Evolutionary conservation across 371 early-diverging fungal species (phyloP), one percentile per base, ranked within the genome.

Genomic region (Mucor irregularis): DNA sequence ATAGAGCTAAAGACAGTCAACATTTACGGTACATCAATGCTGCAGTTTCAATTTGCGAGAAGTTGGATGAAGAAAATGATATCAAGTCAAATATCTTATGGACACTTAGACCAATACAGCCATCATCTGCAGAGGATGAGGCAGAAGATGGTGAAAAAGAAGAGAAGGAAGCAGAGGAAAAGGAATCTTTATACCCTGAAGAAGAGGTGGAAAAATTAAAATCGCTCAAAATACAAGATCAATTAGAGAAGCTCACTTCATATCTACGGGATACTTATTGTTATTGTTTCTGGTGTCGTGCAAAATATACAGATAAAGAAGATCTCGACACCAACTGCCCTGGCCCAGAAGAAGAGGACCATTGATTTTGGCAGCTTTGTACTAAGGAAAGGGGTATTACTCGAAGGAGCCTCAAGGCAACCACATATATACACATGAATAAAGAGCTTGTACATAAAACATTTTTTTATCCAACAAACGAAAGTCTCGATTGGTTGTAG

Each of bases 201-300:
- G 66, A 72, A 61, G 54, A 67, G 45, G 40, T 72, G 3, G 57
- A 67, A 44, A 49, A 49, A 14, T 35, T 75, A n/a, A 61, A 60
- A 42, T 31, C 56, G 11, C 52, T 72, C 22, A 37, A 58, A 37
- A 58, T 68, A 58, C 58, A 62, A 1, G 68, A 72, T 33, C 74
- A 84, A 45, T 58, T 87, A 5, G 61, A 60, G 8, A 40, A 53
- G 13, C 62, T 87, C 0, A 75, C 70, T 2, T 19, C 44, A 0
- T 84, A 86, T 60, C 62, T 89, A 35, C 75, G 88, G 8, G 45
- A 40, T 5, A 56, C 74, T 11, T 70, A 87, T 60, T 30, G 19
- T 17, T 89, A 89, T 50, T 89, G 89, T 53, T 76, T 87, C 37
- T 89, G 86, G 85, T 89, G 89, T 60, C 73, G 81, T 28, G 76